Evolutionary conservation across 495 filamentous ascomycete species (phyloP).

Genomic region (Chlorociboria aeruginascens): DNA sequence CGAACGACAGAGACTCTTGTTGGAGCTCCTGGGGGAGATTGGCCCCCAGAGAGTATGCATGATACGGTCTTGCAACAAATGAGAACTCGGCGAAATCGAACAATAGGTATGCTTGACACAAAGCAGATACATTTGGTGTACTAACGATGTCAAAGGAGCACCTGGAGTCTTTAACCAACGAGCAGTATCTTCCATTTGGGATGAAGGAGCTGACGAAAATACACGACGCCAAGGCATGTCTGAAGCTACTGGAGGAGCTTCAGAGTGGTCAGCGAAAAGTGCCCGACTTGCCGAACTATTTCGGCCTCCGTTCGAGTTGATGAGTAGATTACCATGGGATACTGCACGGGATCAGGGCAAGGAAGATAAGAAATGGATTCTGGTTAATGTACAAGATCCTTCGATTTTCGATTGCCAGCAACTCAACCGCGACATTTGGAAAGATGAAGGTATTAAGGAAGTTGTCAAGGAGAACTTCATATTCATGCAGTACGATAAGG

Average conservation of each 20-base stretch:
- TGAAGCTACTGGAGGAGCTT: conserved; percentile 60
- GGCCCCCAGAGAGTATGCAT: conserved; percentile 47
- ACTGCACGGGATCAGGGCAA: conserved; percentile 72
- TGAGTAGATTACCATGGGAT: conserved; percentile 63
- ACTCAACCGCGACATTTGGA: conserved; percentile 93
- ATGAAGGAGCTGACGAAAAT: conserved; percentile 32
- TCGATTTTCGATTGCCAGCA: conserved; percentile 86
- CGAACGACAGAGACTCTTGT: conserved; percentile 86
- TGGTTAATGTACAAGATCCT: conserved; percentile 90
- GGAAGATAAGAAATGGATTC: conserved; percentile 78
- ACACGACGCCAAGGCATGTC: conserved; percentile 41
- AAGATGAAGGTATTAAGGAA: conserved; percentile 60
- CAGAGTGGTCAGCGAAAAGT: conserved; percentile 55
- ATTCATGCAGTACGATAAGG: conserved; percentile 84
- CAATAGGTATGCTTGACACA: conserved; percentile 14
- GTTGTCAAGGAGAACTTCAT: conserved; percentile 86
- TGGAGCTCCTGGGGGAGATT: conserved; percentile 54
- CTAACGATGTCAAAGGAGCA: conserved; percentile 11
- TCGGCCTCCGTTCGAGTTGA: conserved; percentile 80
- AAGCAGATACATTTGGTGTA: not conserved
- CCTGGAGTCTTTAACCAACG: conserved; percentile 81
- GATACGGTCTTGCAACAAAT: conserved; percentile 56
- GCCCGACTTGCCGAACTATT: conserved; percentile 79
- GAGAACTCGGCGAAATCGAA: conserved; percentile 32
- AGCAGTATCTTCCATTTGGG: conserved; percentile 62